A percentile compares a stretch with the other conserved stretches of the same genome.
Evolutionary conservation across 2,329 filamentous ascomycete genomes (phyloP).

Genomic region (Ceratocystis cubensis): DNA sequence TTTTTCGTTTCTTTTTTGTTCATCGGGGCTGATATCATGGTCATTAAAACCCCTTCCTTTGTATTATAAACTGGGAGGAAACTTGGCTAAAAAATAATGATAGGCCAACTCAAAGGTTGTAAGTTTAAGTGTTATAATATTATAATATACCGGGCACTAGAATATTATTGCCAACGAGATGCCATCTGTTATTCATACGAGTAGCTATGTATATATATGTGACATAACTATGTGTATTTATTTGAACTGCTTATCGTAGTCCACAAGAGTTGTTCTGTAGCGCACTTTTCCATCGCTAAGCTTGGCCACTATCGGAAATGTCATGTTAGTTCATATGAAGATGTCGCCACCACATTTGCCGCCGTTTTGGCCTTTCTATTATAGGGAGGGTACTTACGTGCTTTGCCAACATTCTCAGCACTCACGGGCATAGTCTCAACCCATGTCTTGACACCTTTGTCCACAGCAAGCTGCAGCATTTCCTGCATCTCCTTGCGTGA

Average conservation of each 20-base stretch:
- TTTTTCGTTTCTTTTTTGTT: neutral
- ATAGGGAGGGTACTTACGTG: constrained; percentile 7
- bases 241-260: constrained; percentile 24
- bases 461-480: constrained; percentile 59
- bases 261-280: constrained; percentile 24
- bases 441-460: constrained; percentile 58
- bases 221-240: neutral
- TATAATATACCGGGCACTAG: neutral
- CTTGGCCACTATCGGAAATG: constrained; percentile 10
- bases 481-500: constrained; percentile 56
- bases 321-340: constrained; percentile 1
- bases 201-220: neutral
- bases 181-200: neutral
- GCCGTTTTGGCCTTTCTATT: neutral
- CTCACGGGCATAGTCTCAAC: constrained; percentile 62
- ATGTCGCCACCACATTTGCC: neutral
- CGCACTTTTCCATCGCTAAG: constrained; percentile 20
- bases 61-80: neutral
- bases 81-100: neutral
- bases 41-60: neutral
- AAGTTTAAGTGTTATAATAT: constrained; percentile 3
- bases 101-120: neutral
- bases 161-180: neutral
- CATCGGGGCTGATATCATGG: neutral
- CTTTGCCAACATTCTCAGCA: constrained; percentile 39